Base-by-base conservation (phyloP, 768 basidiomycete genomes). In the Boletus rubropictus region DNA sequence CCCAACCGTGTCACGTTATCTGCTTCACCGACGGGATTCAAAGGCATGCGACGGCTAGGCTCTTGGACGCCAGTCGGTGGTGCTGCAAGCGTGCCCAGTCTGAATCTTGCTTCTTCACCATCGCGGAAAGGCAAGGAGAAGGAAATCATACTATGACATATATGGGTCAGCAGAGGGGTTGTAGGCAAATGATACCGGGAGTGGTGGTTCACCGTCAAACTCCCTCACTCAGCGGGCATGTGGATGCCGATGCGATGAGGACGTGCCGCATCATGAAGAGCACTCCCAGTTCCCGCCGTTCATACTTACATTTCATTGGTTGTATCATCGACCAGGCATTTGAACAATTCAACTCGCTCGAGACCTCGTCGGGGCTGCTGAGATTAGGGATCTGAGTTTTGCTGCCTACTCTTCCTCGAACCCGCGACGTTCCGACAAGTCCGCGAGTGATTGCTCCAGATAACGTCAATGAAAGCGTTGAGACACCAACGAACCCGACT, bases 71-170 rank as follows among this genome's bases (percentile, higher is more conserved):
- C 58, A 2, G 61, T 65, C 0, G 53, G 55, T 4, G 55, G 60
- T 12, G 58, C 24, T 28, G 35, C 68, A 4, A 75, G 69, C 56
- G 63, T 66, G n/a, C 72, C 76, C 0, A 71, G 66, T 46, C 56
- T 76, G 18, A 53, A 59, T 17, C 55, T 68, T 7, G 36, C 39
- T 2, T 63, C 69, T 6, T 68, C 73, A n/a, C 67, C 72, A 20
- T 65, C 65, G 35, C 57, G 66, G 36, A 77, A 76, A 54, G 76
- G 77, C 39, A 78, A 78, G 57, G 75, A 73, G 45, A 73, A 68
- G 51, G 73, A 69, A 46, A 9, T 55, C 12, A 15, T 52, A 44
- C 43, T 55, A 50, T 61, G 35, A 33, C 48, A 46, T 27, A 38
- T 21, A 15, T 20, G 22, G 27, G 24, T 24, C 33, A 3, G 21